Base-by-base conservation (phyloP, 352 stramenopile genomes). In the Globisporangium rhizosaccharum region DNA sequence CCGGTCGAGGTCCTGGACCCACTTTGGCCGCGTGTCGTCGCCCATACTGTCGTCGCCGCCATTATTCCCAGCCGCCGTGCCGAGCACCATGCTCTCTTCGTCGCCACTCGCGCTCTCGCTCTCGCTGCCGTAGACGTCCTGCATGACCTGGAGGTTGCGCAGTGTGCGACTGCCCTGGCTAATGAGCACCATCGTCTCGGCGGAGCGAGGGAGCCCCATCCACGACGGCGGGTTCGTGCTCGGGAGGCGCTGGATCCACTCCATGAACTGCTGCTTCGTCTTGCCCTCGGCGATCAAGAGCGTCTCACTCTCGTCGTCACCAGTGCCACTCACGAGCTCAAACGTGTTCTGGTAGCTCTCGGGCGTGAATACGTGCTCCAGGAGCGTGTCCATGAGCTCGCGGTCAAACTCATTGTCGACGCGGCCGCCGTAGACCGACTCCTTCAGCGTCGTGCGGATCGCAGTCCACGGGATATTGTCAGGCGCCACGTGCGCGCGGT, bases 381-480 rank as follows among this genome's bases (percentile, higher is more conserved):
- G 76, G 55, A 99, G 74, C 50, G 86, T 90, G 51, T 98, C 91
- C 57, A 99, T 82, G 37, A 99, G 72, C 57, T 92, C 67, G 67
- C 99, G 96, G 65, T 99, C 97, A 45, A 97, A 97, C 56, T 86
- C 79, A 67, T 99, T 97, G 63, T 99, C 98, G 12, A 99, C 88
- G 57, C 96, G 85, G 37, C 97, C 97, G 53, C 98, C 97, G 66
- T 99, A 99, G 17, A 99, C 85, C 53, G 92, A 98, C 59, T 99
- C 88, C 57, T 96, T 92, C 23, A 99, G 70, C 23, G 98, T 98
- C 36, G 86, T 91, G 51, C 96, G 90, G 56, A 99, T 97, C 7
- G 97, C 97, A 53, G 94, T 88, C 97, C 97, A 99, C n/a, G 97
- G 97, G 52, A 99, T 93, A 51, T 96, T 91, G 58, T 98, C 94